These are phyloP conservation scores for Daldinia caldariorum DNA, from an alignment of 495 filamentous ascomycete genomes.

Conservation along the genomic window DNA sequence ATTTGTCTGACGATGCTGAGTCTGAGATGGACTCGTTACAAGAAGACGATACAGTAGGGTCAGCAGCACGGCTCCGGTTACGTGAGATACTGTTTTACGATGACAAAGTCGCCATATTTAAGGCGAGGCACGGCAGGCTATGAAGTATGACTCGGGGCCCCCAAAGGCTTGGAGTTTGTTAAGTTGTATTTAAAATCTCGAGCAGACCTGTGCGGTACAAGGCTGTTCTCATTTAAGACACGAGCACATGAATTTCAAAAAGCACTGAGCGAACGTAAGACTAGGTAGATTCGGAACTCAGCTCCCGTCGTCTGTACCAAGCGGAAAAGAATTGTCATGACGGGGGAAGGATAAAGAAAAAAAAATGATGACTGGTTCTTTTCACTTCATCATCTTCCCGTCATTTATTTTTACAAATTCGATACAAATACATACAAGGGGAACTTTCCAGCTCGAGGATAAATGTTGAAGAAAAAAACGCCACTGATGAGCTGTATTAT, in stretches of 20 bases:
- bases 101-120: constrained; percentile 87
- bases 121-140: constrained; percentile 76
- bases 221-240: constrained; percentile 26
- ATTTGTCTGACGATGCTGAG: constrained; percentile 64
- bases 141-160: constrained; percentile 49
- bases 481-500: constrained; percentile 43
- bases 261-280: constrained; percentile 4
- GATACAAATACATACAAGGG: constrained; percentile 25
- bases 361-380: neutral
- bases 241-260: constrained; percentile 17
- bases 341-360: neutral
- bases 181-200: constrained; percentile 29
- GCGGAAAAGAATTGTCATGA: neutral
- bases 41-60: constrained; percentile 54
- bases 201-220: constrained; percentile 12
- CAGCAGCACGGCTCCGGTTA: constrained; percentile 68
- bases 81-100: constrained; percentile 91
- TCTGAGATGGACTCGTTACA: constrained; percentile 66
- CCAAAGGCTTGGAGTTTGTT: constrained; percentile 18
- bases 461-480: constrained; percentile 41
- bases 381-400: neutral
- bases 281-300: neutral
- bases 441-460: neutral
- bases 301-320: neutral
- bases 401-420: constrained; percentile 8